A percentile compares a stretch with the other conserved stretches of the same genome.
phyloP scores from a whole-genome alignment of 2,329 filamentous ascomycete genomes.

The Phyllosticta paracitricarpa region DNA sequence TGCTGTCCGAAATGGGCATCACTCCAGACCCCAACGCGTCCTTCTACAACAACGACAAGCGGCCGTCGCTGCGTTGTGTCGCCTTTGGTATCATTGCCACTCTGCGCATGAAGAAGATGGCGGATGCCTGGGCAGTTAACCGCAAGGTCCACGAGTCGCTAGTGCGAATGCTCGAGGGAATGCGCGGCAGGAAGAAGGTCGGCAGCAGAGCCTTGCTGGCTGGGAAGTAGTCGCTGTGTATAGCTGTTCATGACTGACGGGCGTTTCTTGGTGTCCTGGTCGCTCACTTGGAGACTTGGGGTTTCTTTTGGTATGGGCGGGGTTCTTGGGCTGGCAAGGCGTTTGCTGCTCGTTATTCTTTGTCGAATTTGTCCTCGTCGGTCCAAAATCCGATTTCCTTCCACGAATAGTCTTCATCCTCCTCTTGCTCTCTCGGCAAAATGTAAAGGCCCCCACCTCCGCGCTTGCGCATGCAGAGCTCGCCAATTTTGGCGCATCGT shows the following conservation, averaged over 20 bases:
- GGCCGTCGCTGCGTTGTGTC: conserved; percentile 38
- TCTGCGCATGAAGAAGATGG: conserved; percentile 41
- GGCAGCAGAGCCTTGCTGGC: not conserved
- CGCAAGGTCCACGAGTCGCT: conserved; percentile 39
- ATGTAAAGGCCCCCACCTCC: too few species aligned
- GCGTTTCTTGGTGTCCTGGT: not conserved
- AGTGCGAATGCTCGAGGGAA: conserved; percentile 36
- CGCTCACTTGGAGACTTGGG: not conserved
- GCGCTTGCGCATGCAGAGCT: too few species aligned
- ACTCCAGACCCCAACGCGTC: conserved; percentile 35
- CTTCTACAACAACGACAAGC: conserved; percentile 26
- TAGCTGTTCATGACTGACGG: not conserved
- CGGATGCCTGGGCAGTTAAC: conserved; percentile 40
- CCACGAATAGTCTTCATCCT: too few species aligned
- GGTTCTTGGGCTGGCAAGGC: not conserved
- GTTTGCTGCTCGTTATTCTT: too few species aligned
- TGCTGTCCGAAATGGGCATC: conserved; percentile 75
- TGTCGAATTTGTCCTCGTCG: too few species aligned
- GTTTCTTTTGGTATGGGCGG: not conserved
- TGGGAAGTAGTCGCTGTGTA: not conserved
- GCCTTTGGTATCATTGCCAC: conserved; percentile 40
- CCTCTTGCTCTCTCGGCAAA: too few species aligned
- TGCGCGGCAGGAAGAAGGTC: conserved; percentile 19
- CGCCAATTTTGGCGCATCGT: too few species aligned
- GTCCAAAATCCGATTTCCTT: too few species aligned